phyloP scores from a whole-genome alignment of 768 basidiomycete genomes.

The Tylopilus felleus region DNA sequence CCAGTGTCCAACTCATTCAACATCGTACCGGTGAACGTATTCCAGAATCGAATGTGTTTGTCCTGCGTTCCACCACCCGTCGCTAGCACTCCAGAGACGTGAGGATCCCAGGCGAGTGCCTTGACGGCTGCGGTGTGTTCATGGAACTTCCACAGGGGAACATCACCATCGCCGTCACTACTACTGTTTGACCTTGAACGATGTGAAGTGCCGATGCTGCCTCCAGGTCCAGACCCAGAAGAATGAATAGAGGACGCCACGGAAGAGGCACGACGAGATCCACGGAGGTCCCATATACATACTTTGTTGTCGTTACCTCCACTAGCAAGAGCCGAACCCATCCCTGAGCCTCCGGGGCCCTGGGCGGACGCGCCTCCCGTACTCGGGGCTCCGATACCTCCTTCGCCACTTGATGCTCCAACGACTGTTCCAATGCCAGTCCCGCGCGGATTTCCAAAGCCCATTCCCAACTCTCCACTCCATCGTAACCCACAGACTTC shows the following conservation, averaged over 20 bases:
- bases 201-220: conserved; percentile 22
- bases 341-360: conserved; percentile 31
- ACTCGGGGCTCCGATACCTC: conserved; percentile 18
- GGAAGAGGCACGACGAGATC: conserved; percentile 42
- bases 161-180: conserved; percentile 40
- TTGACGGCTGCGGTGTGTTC: conserved; percentile 98
- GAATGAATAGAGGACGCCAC: conserved; percentile 24
- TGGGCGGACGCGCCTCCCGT: conserved; percentile 25
- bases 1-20: conserved; percentile 90
- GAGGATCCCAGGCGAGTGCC: conserved; percentile 97
- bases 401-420: conserved; percentile 28
- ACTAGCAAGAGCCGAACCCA: conserved; percentile 68
- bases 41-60: conserved; percentile 98
- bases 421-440: conserved; percentile 3
- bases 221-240: conserved; percentile 30
- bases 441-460: conserved; percentile 24
- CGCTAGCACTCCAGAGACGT: conserved; percentile 84
- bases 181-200: conserved; percentile 26
- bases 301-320: conserved; percentile 99
- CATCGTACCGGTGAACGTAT: conserved; percentile 81
- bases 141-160: conserved; percentile 90
- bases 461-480: conserved; percentile 46
- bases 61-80: conserved; percentile 99
- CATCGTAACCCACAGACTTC: conserved; percentile 96
- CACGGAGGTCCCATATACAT: conserved; percentile 91